phyloP scores from a whole-genome alignment of 2,329 filamentous ascomycete genomes.

The Sclerotinia sclerotiorum region DNA sequence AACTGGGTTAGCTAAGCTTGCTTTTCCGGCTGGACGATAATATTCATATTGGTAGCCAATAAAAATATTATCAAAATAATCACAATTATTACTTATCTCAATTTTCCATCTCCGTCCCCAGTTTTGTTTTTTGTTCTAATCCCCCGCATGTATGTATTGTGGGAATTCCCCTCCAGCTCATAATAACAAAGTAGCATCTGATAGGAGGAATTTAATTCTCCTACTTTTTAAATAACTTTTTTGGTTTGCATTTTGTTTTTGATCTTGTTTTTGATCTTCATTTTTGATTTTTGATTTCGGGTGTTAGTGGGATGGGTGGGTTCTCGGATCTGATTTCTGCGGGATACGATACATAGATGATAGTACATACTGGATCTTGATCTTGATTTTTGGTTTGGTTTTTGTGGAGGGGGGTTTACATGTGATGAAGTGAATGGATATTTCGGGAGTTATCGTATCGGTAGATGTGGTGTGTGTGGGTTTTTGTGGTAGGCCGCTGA shows the following conservation, averaged over 20 bases:
- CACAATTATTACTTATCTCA: background rate
- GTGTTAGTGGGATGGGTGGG: background rate
- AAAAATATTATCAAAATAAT: conserved; percentile 6
- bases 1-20: background rate
- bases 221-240: background rate
- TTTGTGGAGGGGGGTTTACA: too few relatives aligned
- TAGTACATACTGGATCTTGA: too few relatives aligned
- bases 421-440: background rate
- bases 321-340: too few relatives aligned
- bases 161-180: background rate
- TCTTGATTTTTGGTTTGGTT: too few relatives aligned
- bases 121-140: background rate
- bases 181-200: background rate
- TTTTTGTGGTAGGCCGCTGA: too few relatives aligned
- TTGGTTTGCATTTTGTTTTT: background rate
- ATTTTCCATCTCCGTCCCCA: background rate
- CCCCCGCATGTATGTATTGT: conserved; percentile 5
- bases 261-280: too few relatives aligned
- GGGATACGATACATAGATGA: too few relatives aligned
- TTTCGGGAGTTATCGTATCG: conserved; percentile 1
- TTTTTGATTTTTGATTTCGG: background rate
- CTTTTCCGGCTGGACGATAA: background rate
- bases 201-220: conserved; percentile 4
- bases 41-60: background rate
- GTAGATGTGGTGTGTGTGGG: background rate